phyloP scores from a whole-genome alignment of 2,329 filamentous ascomycete species.

The Pseudocercospora eumusae region DNA sequence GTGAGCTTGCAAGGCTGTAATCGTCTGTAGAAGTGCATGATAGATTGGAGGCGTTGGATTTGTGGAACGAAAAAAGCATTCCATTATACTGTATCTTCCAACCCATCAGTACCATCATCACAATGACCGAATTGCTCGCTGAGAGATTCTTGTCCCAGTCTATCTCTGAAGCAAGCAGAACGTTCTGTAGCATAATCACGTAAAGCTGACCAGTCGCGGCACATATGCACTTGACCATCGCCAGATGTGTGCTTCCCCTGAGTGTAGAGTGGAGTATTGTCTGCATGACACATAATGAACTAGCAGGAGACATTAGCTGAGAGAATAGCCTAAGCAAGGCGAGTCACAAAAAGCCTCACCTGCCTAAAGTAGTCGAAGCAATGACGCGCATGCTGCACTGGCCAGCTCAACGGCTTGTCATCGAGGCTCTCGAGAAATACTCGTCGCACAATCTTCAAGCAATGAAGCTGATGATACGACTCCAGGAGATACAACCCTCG shows the following conservation, averaged over 20 bases:
- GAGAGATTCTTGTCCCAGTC: conserved; percentile 8
- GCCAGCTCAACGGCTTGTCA: conserved; percentile 13
- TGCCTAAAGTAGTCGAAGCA: conserved; percentile 27
- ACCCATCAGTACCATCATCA: conserved; percentile 21
- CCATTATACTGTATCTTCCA: conserved; percentile 7
- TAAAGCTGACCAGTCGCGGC: conserved; percentile 24
- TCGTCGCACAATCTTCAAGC: conserved; percentile 21
- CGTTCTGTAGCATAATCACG: conserved; percentile 25
- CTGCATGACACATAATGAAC: conserved; percentile 25
- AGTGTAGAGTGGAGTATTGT: conserved; percentile 21
- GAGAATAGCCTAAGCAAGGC: not conserved
- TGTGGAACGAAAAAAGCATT: not conserved
- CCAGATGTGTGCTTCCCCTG: conserved; percentile 20
- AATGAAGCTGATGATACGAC: conserved; percentile 26
- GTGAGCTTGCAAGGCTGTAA: not conserved
- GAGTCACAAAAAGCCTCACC: conserved; percentile 1
- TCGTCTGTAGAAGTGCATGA: not conserved
- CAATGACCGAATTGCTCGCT: conserved; percentile 19
- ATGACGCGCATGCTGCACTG: conserved; percentile 22
- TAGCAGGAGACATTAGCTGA: not conserved
- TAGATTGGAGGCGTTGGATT: not conserved
- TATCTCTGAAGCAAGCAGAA: conserved; percentile 22
- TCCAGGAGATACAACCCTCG: conserved; percentile 24
- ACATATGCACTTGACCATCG: conserved; percentile 22
- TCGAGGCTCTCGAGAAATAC: conserved; percentile 15